Conservation (phyloP, 345 rosid genomes). For the Eutrema japonicum region DNA sequence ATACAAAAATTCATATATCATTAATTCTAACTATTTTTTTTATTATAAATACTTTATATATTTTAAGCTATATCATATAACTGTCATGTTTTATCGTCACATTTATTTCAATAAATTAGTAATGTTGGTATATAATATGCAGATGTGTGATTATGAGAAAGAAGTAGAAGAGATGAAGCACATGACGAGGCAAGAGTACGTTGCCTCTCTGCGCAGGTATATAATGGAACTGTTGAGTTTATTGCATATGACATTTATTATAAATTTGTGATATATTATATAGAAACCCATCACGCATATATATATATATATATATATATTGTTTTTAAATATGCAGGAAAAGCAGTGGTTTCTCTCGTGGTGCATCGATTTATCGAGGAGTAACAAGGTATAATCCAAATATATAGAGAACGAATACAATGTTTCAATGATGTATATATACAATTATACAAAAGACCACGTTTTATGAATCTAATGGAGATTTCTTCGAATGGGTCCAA, state of each 20-base stretch:
- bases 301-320: too few relatives aligned
- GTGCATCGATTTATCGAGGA: conserved; percentile 92
- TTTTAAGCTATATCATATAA: background rate
- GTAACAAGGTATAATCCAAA: conserved; percentile 73
- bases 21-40: background rate
- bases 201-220: conserved; percentile 91
- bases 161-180: conserved; percentile 97
- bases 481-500: conserved; percentile 9
- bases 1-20: conserved; percentile 20
- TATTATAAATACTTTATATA: background rate
- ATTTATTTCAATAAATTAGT: background rate
- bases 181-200: conserved; percentile 93
- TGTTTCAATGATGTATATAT: conserved; percentile 3
- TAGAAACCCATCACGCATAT: conserved; percentile 13
- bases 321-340: conserved; percentile 52
- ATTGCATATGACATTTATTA: conserved; percentile 29
- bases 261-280: background rate
- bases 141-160: conserved; percentile 79
- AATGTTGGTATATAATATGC: conserved; percentile 29
- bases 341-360: conserved; percentile 97
- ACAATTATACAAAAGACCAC: background rate
- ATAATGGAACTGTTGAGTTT: conserved; percentile 33
- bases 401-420: background rate
- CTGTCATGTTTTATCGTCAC: conserved; percentile 22
- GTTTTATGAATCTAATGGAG: background rate